Percentiles rank a stretch among this genome's conserved stretches.
phyloP scores from a whole-genome alignment of 2,329 filamentous ascomycete genomes.

The Monosporascus sp. region DNA sequence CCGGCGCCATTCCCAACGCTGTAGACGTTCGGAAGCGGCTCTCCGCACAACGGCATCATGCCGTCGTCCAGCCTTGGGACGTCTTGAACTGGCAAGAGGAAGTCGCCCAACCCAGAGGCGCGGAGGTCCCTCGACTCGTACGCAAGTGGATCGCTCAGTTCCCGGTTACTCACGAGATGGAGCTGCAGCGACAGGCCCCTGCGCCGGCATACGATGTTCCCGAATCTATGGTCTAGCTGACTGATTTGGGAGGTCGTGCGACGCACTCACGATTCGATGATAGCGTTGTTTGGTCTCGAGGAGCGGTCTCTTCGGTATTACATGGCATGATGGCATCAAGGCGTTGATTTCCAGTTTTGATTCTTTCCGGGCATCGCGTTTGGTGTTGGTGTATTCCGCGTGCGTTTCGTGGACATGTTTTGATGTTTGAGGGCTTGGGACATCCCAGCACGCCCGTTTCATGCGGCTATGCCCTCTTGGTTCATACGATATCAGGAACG shows the following conservation, averaged over 20 bases:
- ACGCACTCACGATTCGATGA: constrained; percentile 20
- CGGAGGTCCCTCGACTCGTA: constrained; percentile 37
- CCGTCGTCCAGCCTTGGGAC: constrained; percentile 39
- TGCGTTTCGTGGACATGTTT: constrained; percentile 21
- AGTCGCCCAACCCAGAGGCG: constrained; percentile 29
- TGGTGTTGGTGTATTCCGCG: constrained; percentile 24
- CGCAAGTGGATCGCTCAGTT: constrained; percentile 41
- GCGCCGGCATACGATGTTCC: constrained; percentile 12
- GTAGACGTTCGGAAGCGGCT: constrained; percentile 29
- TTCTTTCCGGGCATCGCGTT: constrained; percentile 28
- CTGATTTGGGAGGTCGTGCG: constrained; percentile 7
- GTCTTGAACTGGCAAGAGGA: constrained; percentile 47
- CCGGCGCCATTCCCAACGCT: constrained; percentile 30
- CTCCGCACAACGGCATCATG: constrained; percentile 33
- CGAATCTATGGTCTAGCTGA: constrained; percentile 26
- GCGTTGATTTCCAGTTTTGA: constrained; percentile 18
- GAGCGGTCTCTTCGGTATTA: constrained; percentile 13
- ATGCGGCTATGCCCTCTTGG: neutral
- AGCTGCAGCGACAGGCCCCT: constrained; percentile 10
- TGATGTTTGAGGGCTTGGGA: constrained; percentile 2
- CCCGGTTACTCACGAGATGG: constrained; percentile 11
- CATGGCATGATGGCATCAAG: constrained; percentile 20
- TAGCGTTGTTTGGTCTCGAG: constrained; percentile 10
- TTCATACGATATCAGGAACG: neutral
- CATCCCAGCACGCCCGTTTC: no score